phyloP scores from a whole-genome alignment of 768 basidiomycete species.

The Tephrocybe sp. region DNA sequence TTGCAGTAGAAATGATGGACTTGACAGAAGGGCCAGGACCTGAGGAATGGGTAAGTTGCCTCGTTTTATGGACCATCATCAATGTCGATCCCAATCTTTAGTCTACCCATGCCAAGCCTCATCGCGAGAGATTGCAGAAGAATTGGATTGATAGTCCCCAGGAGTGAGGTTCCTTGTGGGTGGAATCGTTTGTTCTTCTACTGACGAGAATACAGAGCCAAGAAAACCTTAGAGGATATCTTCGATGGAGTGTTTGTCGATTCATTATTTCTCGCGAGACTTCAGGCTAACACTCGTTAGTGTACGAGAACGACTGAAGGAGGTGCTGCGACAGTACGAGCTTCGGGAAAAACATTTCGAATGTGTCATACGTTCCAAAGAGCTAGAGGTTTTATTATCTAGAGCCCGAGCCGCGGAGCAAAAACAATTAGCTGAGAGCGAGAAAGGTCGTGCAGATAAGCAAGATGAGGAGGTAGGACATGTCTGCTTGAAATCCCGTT shows the following conservation, averaged over 20 bases:
- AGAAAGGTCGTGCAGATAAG: conserved; percentile 64
- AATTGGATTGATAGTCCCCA: conserved; percentile 73
- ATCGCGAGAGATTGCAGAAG: conserved; percentile 72
- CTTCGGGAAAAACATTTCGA: conserved; percentile 91
- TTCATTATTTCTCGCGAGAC: background rate
- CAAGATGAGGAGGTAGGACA: conserved; percentile 69
- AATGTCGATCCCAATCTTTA: conserved; percentile 21
- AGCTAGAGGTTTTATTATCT: conserved; percentile 83
- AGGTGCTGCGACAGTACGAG: conserved; percentile 84
- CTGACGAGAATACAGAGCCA: conserved; percentile 47
- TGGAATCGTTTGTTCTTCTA: background rate
- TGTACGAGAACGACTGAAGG: conserved; percentile 82
- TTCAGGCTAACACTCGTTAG: conserved; percentile 34
- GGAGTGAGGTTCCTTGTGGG: conserved; percentile 49
- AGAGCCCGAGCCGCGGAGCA: conserved; percentile 87
- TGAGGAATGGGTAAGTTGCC: conserved; percentile 57
- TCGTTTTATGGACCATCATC: background rate
- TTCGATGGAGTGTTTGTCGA: conserved; percentile 78
- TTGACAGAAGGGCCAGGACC: conserved; percentile 66
- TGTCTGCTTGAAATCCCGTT: conserved; percentile 11
- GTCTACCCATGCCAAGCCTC: conserved; percentile 66
- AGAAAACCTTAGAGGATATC: conserved; percentile 73
- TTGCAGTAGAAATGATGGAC: conserved; percentile 90
- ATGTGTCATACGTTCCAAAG: conserved; percentile 88
- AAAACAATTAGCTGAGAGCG: conserved; percentile 76